Evolutionary conservation across 2,329 filamentous ascomycete species (phyloP).

Genomic region (Trichoderma sp.): DNA sequence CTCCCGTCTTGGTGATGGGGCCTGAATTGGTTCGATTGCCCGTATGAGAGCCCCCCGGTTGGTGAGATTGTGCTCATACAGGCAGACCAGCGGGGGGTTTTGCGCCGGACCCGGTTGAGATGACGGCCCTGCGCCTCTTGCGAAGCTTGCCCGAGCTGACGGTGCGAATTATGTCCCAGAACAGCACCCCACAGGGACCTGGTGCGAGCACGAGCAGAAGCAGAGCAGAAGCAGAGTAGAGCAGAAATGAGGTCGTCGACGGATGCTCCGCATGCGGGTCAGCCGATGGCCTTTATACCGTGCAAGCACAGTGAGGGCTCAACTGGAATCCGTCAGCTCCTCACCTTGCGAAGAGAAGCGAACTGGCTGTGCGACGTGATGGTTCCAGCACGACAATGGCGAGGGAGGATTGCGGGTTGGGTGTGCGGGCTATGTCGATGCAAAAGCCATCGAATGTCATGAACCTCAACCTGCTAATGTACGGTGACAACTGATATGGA

Average conservation of each 20-base stretch:
- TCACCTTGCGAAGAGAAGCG: neutral
- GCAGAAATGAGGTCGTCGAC: neutral
- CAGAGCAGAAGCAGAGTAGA: neutral
- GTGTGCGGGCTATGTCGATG: neutral
- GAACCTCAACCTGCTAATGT: neutral
- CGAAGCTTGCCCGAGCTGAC: conserved; percentile 16
- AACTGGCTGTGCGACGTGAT: neutral
- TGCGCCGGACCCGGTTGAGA: conserved; percentile 22
- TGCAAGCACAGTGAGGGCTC: neutral
- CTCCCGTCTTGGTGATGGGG: neutral
- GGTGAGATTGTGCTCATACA: conserved; percentile 18
- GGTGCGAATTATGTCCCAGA: conserved; percentile 7
- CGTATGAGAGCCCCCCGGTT: neutral
- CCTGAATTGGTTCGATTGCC: neutral
- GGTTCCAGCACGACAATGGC: neutral
- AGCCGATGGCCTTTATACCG: neutral
- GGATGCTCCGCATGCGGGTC: neutral
- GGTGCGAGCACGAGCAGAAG: neutral
- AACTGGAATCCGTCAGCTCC: neutral
- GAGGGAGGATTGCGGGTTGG: neutral
- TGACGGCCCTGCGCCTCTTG: conserved; percentile 19
- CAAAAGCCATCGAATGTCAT: neutral
- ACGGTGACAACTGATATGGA: neutral
- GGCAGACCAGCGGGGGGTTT: neutral
- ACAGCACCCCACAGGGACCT: neutral